Evolutionary conservation across 75 land plant genomes (phyloP), one percentile per base, ranked within the genome.

Genomic region (Pseudotsuga menziesii): DNA sequence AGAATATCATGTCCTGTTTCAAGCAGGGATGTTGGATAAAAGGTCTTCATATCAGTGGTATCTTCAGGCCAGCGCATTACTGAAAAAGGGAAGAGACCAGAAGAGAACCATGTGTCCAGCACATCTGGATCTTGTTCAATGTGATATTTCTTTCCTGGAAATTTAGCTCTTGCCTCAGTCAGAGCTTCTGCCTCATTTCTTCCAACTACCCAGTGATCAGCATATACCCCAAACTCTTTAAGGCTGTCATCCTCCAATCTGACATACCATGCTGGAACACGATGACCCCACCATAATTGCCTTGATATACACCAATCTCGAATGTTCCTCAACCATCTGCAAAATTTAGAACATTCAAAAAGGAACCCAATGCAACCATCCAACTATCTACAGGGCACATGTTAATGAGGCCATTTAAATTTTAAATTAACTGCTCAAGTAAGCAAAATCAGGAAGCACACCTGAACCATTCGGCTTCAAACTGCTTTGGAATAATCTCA

Each of bases 261-360:
- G 25, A 82, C 88, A 82, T 97, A 97, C 95, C 95, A 97, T 72
- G 99, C 99, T 67, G 99, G 99, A 72, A 97, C 82, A 4, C 88
- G 93, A 78, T 97, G 99, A 19, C 99, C 99, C 98, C 98, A 97
- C 99, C 99, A 97, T 5, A 97, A 88, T 77, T 97, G 99, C 75
- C 99, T 88, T 58, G 99, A 97, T 67, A 97, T 86, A 78, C 99
- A 97, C 99, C 99, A 97, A 85, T 97, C 99, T 56, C 95, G 88
- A 35, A 97, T 97, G 64, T 89, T 89, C 55, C 87, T 95, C 81
- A 97, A 76, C 99, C 99, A 97, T 79, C 99, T 97, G 89, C 52
- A 57, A 79, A 23, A 57, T 63, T 2, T 16, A 69, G 23, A 35
- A n/a, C 72, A 61, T 13, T 73, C 22, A 20, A 72, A 48, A 16